These are phyloP conservation scores for Citrus sp. DNA, from an alignment of 345 rosid species.

Conservation along the genomic window DNA sequence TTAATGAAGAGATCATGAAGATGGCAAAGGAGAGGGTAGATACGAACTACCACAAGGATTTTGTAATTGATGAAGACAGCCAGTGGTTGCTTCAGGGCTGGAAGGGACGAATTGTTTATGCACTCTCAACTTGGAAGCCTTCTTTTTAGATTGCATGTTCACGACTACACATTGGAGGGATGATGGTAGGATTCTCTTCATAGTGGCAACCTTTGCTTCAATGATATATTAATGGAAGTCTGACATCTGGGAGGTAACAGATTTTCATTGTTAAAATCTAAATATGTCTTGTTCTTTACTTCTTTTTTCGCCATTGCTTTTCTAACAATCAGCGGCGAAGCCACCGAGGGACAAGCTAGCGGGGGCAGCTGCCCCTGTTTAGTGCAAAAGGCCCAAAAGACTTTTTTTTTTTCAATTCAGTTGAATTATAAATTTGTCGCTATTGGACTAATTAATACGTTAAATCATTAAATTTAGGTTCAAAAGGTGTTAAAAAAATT, in stretches of 20 bases:
- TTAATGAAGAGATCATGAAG: constrained; percentile 35
- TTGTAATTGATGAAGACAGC: constrained; percentile 39
- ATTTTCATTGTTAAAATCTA: not conserved
- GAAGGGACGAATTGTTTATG: constrained; percentile 49
- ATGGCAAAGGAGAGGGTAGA: constrained; percentile 37
- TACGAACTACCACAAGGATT: constrained; percentile 44
- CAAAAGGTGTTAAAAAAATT: too few relatives aligned
- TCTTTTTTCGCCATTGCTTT: not conserved
- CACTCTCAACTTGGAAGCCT: constrained; percentile 46
- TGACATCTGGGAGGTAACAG: constrained; percentile 15
- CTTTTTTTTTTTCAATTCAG: too few relatives aligned
- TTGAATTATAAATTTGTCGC: too few relatives aligned
- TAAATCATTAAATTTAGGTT: too few relatives aligned
- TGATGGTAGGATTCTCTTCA: not conserved
- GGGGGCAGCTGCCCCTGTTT: too few relatives aligned
- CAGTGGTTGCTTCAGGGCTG: constrained; percentile 57
- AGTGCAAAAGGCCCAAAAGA: too few relatives aligned
- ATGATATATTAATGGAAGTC: not conserved
- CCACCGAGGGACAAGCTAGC: too few relatives aligned
- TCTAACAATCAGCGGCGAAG: not conserved
- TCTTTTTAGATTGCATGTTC: constrained; percentile 8
- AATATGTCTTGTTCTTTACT: not conserved
- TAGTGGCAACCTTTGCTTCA: not conserved
- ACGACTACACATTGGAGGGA: constrained; percentile 3
- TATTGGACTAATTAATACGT: too few relatives aligned